phyloP scores from a whole-genome alignment of 2,329 filamentous ascomycete genomes.

The Simplicillium aogashimaense region DNA sequence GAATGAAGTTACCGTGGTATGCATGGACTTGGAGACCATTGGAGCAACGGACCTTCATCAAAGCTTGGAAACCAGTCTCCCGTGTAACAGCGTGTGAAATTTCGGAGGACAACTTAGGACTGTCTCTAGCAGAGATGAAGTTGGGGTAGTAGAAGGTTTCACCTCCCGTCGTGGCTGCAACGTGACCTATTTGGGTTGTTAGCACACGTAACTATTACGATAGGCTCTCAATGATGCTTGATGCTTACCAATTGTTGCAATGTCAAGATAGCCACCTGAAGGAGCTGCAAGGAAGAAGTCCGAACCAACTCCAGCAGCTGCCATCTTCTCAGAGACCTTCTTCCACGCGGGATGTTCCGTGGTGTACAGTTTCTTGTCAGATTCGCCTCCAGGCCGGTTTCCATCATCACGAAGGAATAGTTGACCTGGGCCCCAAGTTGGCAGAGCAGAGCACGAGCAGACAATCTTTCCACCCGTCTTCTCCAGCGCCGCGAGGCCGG shows the following conservation, averaged over 20 bases:
- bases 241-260: slow-evolving; percentile 72
- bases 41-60: slow-evolving; percentile 98
- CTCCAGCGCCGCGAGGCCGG: slow-evolving; percentile 74
- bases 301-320: slow-evolving; percentile 73
- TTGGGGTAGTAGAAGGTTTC: slow-evolving; percentile 97
- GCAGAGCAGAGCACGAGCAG: slow-evolving; percentile 76
- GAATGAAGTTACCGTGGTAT: slow-evolving; percentile 96
- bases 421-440: slow-evolving; percentile 82
- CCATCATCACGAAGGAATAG: slow-evolving; percentile 81
- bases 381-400: slow-evolving; percentile 76
- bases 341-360: slow-evolving; percentile 86
- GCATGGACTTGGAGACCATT: slow-evolving; percentile 86
- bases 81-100: slow-evolving; percentile 77
- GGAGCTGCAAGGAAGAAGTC: slow-evolving; percentile 95
- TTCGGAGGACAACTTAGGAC: slow-evolving; percentile 73
- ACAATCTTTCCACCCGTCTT: slow-evolving; percentile 87
- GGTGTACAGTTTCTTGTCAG: slow-evolving; percentile 82
- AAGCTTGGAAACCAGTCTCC: slow-evolving; percentile 87
- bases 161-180: slow-evolving; percentile 81
- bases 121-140: slow-evolving; percentile 80
- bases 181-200: slow-evolving; percentile 49
- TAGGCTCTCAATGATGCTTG: not conserved
- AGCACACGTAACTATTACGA: slow-evolving; percentile 11
- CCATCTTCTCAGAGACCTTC: slow-evolving; percentile 80
- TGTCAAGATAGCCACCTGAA: slow-evolving; percentile 81